Evolutionary conservation across 2,329 filamentous ascomycete genomes (phyloP), one percentile per base, ranked within the genome.

Genomic region (Lecanicillium sp.): DNA sequence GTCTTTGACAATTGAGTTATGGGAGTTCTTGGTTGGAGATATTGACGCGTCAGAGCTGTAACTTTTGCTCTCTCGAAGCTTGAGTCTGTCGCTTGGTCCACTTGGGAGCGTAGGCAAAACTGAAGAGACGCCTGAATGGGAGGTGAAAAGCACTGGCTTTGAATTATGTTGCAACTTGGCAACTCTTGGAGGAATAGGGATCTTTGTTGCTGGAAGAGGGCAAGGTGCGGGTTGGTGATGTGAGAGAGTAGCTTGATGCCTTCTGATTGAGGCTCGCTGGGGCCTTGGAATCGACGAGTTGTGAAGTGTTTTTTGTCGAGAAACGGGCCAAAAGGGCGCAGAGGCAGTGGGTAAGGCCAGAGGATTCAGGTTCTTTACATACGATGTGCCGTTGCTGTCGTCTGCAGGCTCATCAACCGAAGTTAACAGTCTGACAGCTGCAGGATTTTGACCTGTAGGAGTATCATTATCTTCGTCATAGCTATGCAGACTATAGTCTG

Each of bases 351-450:
- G 34, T 47, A 54, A 52, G 45, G 28, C 8, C 18, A 19, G 33
- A 19, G 29, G 16, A 19, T n/a, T 31, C 19, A 33, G 25, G 9
- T 28, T 29, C 15, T 19, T 20, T 62, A 80, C 76, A 65, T 80
- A 80, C 75, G 70, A 65, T 54, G 65, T 60, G 22, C 11, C 11
- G 22, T 25, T 25, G 40, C 45, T 66, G 60, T 61, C 63, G 50
- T 54, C 44, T 31, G 60, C 44, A 22, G 69, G 60, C 33, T 78
- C 75, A 51, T 80, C 77, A 56, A 77, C 67, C 6, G 75, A 79
- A 37, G 76, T 80, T 60, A 82, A 62, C 50, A 82, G 62, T 50
- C 78, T 69, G 39, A 81, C 69, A 44, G 68, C 72, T 25, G 75
- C 68, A 32, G 67, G 58, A 51, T 70, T 71, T 40, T 66, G 60